phyloP scores from a whole-genome alignment of 169 alveolate species.

The Plasmodium vivax region DNA sequence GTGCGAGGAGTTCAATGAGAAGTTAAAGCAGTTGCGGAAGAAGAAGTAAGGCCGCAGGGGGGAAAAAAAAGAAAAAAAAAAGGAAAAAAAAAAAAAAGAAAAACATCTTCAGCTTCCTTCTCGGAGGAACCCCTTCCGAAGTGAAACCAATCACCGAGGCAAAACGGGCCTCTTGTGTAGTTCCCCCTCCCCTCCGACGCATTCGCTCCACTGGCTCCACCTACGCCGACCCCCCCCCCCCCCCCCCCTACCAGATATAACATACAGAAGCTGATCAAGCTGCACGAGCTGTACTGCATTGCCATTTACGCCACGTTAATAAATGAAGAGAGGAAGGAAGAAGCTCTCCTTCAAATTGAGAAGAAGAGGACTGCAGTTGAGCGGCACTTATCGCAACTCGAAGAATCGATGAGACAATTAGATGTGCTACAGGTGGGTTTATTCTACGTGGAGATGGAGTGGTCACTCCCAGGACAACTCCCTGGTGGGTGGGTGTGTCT shows the following conservation, averaged over 20 bases:
- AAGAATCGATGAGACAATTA: background rate
- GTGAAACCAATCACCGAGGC: background rate
- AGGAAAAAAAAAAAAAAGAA: background rate
- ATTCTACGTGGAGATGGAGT: background rate
- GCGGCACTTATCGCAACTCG: background rate
- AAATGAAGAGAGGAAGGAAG: slow-evolving; percentile 35
- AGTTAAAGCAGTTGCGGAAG: slow-evolving; percentile 16
- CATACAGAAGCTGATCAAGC: slow-evolving; percentile 16
- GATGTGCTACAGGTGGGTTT: background rate
- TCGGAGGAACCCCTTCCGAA: background rate
- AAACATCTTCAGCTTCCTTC: background rate
- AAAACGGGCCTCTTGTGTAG: background rate
- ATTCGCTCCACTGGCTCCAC: background rate
- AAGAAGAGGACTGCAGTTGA: slow-evolving; percentile 4
- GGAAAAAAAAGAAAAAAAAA: background rate
- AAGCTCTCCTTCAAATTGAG: background rate
- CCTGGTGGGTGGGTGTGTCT: background rate
- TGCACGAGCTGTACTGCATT: slow-evolving; percentile 39
- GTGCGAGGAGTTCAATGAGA: slow-evolving; percentile 52
- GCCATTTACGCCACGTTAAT: slow-evolving; percentile 44
- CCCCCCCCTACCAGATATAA: background rate
- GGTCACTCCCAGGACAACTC: background rate
- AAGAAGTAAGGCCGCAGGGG: slow-evolving; percentile 19
- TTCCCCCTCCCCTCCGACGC: background rate
- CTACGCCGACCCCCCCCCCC: background rate